Base-by-base conservation (phyloP, 2,329 filamentous ascomycete species). In the Leptographium galeiforme region DNA sequence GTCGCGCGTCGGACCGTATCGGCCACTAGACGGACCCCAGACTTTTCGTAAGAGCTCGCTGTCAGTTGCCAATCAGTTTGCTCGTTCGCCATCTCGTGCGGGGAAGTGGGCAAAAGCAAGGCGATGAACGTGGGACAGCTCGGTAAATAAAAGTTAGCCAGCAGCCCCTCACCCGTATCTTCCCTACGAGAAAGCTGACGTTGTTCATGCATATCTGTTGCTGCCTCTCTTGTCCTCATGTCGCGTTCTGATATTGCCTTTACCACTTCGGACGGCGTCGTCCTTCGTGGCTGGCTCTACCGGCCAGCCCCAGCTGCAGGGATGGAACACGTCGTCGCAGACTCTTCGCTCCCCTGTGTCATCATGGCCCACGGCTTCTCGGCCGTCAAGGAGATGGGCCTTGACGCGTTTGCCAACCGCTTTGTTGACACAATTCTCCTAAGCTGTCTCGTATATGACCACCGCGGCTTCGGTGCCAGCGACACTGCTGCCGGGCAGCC, bases 361-460 rank as follows among this genome's bases (percentile, higher is more conserved):
- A 14, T 53, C 36, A 14, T 55, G 41, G 12, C 40, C 7, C 54
- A 53, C 44, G 51, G 51, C 7, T 55, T 55, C 51, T 40, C 45
- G 10, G 46, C 46, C 2, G 19, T 55, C n/a, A 55, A 55, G 48
- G 51, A 55, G 30, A 55, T 55, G 54, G 53, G 48, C 47, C 55
- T 63, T 25, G 53, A 61, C 34, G 19, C 39, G 18, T 56, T 60
- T 50, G 66, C 66, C n/a, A 54, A 57, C n/a, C 41, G 48, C 44
- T 61, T 63, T 51, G 51, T 53, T 13, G 50, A 57, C 18, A 51
- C 54, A 2, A 57, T 63, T 30, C 51, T 59, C 34, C 50, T 67
- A n/a, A 54, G 57, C 48, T 63, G 62, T 41, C 57, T 69, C 13
- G 62, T 67, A 1, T 68, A 65, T 55, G 66, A 68, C 53, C 61